Base-by-base conservation (phyloP, 2,329 filamentous ascomycete genomes). In the Fusarium sublunatum region DNA sequence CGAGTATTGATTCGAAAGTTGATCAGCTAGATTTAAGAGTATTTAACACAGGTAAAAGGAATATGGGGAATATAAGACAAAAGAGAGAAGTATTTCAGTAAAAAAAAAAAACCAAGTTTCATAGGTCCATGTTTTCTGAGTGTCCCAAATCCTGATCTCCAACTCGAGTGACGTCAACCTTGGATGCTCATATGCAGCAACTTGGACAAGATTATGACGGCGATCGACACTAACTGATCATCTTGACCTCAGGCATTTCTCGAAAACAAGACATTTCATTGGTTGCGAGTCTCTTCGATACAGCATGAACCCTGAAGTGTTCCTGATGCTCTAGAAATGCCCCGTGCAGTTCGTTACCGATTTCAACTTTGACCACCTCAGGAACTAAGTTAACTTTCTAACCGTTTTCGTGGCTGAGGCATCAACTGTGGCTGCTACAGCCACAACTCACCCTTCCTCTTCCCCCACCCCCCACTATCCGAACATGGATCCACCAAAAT, bases 81-180 rank as follows among this genome's bases (percentile, higher is more conserved):
- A 36, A 32, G 40, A 26, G 11, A 42, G 12, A 40, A 56, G 52
- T 43, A 48, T 34, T 51, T 19, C 19, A 19, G 19, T 19, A 19
- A 19, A 28, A 51, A 42, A 19, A 19, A 28, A 51, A 42, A 46
- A 43, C 54, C 44, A 60, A 62, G 36, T 53, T 58, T 52, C 56
- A 61, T 36, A 32, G 44, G 53, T 61, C 58, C 62, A 70, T 70
- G 65, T 53, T 68, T 64, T 64, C 54, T 41, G 34, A 43, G 53
- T 28, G 36, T 58, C 36, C n/a, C 43, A 71, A 71, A 71, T 71
- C 69, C 69, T 70, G 69, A 70, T 71, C 71, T 58, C 56, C 46
- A 58, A n/a, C 61, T 52, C 34, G 43, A 52, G 69, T 70, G 69
- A 70, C 69, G 69, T 70, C 69, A 70, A 68, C 43, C 53, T 48